Conservation (phyloP, 2,329 filamentous ascomycete species). For the Fusarium incarnatum region DNA sequence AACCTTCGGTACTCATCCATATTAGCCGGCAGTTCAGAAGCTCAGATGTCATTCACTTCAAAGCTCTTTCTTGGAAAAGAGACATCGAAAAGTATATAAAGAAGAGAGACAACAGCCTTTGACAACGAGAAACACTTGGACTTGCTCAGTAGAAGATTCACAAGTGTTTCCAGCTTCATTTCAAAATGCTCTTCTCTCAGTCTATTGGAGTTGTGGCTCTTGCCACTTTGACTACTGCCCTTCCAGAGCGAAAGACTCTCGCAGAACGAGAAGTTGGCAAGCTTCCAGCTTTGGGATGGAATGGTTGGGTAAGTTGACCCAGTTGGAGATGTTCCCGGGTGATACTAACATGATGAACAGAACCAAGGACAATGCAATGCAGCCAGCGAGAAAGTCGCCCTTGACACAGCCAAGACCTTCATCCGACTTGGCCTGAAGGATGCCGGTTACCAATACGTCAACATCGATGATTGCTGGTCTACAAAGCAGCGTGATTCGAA, state of each 20-base stretch:
- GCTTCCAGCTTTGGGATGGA: conserved; percentile 29
- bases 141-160: background rate
- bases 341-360: background rate
- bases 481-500: conserved; percentile 21
- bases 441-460: conserved; percentile 24
- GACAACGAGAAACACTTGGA: background rate
- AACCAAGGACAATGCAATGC: conserved; percentile 29
- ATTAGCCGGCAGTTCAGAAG: conserved; percentile 17
- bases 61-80: background rate
- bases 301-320: conserved; percentile 14
- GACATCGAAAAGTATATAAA: conserved; percentile 4
- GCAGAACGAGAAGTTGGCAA: conserved; percentile 14
- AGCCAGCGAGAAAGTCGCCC: conserved; percentile 24
- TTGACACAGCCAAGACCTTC: conserved; percentile 24
- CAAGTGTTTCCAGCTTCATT: background rate
- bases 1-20: conserved; percentile 13
- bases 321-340: accelerated
- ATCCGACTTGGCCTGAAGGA: conserved; percentile 22
- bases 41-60: background rate
- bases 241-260: conserved; percentile 11
- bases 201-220: conserved; percentile 24
- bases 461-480: conserved; percentile 34
- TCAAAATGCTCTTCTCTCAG: conserved; percentile 18
- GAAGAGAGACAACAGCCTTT: background rate
- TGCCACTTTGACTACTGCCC: conserved; percentile 7